Evolutionary conservation across 768 basidiomycete genomes (phyloP).

Genomic region (Coprinopsis strossmayeri): DNA sequence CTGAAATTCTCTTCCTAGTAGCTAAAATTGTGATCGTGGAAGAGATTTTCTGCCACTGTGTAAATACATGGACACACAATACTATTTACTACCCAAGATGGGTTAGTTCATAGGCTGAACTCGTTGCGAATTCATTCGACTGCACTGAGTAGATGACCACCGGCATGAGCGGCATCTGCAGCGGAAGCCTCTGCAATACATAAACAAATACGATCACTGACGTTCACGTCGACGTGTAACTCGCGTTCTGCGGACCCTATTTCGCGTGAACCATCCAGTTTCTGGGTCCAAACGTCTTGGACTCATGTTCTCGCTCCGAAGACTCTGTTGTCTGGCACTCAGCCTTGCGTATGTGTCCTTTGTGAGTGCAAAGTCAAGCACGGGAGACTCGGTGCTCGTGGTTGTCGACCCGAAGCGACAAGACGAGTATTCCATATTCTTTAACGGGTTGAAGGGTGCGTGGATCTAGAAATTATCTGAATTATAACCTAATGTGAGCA

Average conservation of each 20-base stretch:
- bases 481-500: background rate
- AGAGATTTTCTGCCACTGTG: no score
- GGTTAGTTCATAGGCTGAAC: no score
- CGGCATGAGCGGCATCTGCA: no score
- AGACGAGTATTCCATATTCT: slow-evolving; percentile 79
- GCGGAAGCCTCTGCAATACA: background rate
- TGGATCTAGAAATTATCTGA: background rate
- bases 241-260: slow-evolving; percentile 11
- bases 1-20: no score
- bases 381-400: slow-evolving; percentile 78
- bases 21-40: no score
- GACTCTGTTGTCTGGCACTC: slow-evolving; percentile 24
- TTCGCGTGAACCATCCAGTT: slow-evolving; percentile 5
- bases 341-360: slow-evolving; percentile 22
- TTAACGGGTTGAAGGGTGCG: slow-evolving; percentile 67
- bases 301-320: slow-evolving; percentile 32
- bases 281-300: slow-evolving; percentile 11
- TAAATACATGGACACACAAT: no score
- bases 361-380: slow-evolving; percentile 63
- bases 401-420: slow-evolving; percentile 70
- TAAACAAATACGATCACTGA: slow-evolving; percentile 5
- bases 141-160: no score
- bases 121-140: no score
- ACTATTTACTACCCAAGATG: no score
- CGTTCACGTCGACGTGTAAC: slow-evolving; percentile 24